Conservation (phyloP, 257 asterid species). For the Rhazya stricta region DNA sequence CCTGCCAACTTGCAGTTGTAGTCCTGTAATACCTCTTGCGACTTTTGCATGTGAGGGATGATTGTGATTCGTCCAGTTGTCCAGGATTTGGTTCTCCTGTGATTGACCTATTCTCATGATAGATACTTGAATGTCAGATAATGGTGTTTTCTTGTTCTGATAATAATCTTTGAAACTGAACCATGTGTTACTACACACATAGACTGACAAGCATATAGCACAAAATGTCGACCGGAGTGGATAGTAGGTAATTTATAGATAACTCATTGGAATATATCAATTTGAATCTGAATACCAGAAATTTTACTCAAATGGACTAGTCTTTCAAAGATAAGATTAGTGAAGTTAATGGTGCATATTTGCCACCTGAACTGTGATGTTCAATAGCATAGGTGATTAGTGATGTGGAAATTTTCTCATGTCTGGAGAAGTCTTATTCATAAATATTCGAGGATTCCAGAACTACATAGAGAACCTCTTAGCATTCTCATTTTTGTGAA, state of each 20-base stretch:
- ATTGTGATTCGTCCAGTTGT: conserved; percentile 59
- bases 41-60: conserved; percentile 74
- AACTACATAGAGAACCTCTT: no score
- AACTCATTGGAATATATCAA: not conserved
- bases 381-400: no score
- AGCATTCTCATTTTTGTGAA: not conserved
- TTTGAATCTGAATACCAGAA: not conserved
- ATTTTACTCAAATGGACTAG: not conserved
- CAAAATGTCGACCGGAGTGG: not conserved
- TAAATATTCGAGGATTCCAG: no score
- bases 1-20: conserved; percentile 61
- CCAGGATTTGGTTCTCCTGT: conserved; percentile 32
- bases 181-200: not conserved
- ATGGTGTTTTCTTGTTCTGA: not conserved
- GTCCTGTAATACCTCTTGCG: conserved; percentile 55
- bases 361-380: not conserved
- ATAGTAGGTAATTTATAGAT: not conserved
- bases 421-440: no score
- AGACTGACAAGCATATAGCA: not conserved
- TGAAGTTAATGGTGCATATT: not conserved
- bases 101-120: conserved; percentile 34
- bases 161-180: not conserved
- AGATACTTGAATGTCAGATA: conserved; percentile 2
- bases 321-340: not conserved
- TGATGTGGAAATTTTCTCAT: no score